These are phyloP conservation scores for Geotrichum cucujoidarum DNA, from an alignment of 1,139 yeast genomes.

Conservation along the genomic window DNA sequence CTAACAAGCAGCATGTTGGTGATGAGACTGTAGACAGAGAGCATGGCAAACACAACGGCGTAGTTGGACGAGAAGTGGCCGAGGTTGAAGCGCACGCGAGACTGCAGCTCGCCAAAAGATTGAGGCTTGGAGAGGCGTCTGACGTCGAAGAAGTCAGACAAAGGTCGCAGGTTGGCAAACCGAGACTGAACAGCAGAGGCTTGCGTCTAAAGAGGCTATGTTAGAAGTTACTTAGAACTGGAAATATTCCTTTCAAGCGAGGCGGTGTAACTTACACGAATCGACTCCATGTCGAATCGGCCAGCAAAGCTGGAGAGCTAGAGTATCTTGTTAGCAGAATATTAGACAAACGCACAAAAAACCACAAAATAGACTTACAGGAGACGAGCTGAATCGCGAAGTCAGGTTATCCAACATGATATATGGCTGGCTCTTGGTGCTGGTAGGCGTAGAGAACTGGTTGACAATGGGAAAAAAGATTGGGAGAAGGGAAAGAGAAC, in stretches of 20 bases:
- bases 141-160: slow-evolving; percentile 89
- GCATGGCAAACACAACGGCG: slow-evolving; percentile 63
- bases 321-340: too few relatives aligned
- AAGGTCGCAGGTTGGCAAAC: slow-evolving; percentile 72
- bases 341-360: too few relatives aligned
- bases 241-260: not conserved
- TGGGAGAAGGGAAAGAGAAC: too few relatives aligned
- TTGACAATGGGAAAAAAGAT: not conserved
- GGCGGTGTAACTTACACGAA: slow-evolving; percentile 14
- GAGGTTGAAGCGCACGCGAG: slow-evolving; percentile 79
- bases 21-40: slow-evolving; percentile 66
- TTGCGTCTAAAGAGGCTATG: slow-evolving; percentile 31
- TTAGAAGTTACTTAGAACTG: slow-evolving; percentile 1
- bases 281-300: slow-evolving; percentile 15
- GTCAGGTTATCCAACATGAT: slow-evolving; percentile 13
- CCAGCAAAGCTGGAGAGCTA: slow-evolving; percentile 4
- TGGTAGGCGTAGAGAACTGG: too few relatives aligned
- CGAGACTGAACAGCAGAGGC: slow-evolving; percentile 51
- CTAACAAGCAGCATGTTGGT: slow-evolving; percentile 81
- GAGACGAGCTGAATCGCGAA: slow-evolving; percentile 9
- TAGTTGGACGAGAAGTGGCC: slow-evolving; percentile 88
- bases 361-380: slow-evolving; percentile 14
- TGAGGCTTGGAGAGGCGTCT: slow-evolving; percentile 86
- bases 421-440: too few relatives aligned
- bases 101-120: slow-evolving; percentile 83